phyloP scores from a whole-genome alignment of 108 stramenopile species.

The Nitzschia sp. region DNA sequence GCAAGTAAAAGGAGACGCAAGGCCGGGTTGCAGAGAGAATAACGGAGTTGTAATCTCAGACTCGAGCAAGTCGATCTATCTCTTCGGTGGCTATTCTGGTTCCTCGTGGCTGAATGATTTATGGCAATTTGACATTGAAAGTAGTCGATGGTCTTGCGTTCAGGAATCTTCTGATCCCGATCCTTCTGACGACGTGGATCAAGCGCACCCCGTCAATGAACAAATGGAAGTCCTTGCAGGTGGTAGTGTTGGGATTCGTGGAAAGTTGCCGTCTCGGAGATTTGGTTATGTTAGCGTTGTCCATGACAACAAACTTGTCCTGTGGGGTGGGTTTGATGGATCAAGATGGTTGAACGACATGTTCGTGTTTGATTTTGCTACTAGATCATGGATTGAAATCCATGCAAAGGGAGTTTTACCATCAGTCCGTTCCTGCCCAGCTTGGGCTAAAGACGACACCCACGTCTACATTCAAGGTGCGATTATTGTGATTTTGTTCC shows the following conservation, averaged over 20 bases:
- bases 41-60: slow-evolving; percentile 79
- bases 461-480: slow-evolving; percentile 93
- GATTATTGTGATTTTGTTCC: too few relatives aligned
- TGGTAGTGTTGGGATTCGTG: slow-evolving; percentile 19
- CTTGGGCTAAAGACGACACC: slow-evolving; percentile 85
- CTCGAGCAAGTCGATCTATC: slow-evolving; percentile 62
- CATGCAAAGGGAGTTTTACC: slow-evolving; percentile 59
- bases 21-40: slow-evolving; percentile 87
- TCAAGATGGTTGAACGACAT: slow-evolving; percentile 85
- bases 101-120: slow-evolving; percentile 89
- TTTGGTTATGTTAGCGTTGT: slow-evolving; percentile 93
- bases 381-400: slow-evolving; percentile 74
- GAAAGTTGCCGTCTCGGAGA: slow-evolving; percentile 68
- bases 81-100: slow-evolving; percentile 91
- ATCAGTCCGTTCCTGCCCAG: slow-evolving; percentile 83
- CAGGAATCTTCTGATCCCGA: slow-evolving; percentile 68
- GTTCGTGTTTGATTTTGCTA: slow-evolving; percentile 79
- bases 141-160: slow-evolving; percentile 72
- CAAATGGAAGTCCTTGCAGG: slow-evolving; percentile 4
- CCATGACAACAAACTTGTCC: slow-evolving; percentile 83
- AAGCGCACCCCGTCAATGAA: neutral
- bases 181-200: slow-evolving; percentile 11
- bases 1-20: slow-evolving; percentile 57
- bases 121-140: slow-evolving; percentile 87
- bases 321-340: slow-evolving; percentile 95